These are phyloP conservation scores for Rhododendron ferrugineum DNA, from an alignment of 148 eudicot species.

Conservation along the genomic window DNA sequence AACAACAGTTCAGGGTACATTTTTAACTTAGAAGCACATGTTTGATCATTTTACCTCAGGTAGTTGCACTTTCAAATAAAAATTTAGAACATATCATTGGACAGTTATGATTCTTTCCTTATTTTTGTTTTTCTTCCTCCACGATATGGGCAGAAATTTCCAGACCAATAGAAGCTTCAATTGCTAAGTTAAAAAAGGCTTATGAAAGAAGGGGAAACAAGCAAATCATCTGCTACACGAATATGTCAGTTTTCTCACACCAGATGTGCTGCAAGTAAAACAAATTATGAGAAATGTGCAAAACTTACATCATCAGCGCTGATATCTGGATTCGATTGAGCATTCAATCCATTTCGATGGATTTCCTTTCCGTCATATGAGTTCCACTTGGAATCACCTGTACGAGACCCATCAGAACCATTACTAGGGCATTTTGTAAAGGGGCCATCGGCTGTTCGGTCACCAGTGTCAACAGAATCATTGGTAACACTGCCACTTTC, in stretches of 20 bases:
- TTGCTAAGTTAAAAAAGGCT: not conserved
- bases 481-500: conserved; percentile 58
- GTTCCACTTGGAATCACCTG: conserved; percentile 34
- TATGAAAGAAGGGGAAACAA: not conserved
- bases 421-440: conserved; percentile 35
- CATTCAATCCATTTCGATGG: conserved; percentile 49
- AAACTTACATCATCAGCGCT: conserved; percentile 64
- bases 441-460: conserved; percentile 43
- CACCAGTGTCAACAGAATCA: conserved; percentile 51
- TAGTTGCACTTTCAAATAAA: not conserved
- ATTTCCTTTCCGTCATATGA: conserved; percentile 44
- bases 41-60: not conserved
- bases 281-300: conserved; percentile 1
- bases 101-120: not conserved
- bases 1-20: not conserved
- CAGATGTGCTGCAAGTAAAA: conserved; percentile 2
- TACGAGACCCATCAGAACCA: conserved; percentile 45
- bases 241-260: too few relatives aligned
- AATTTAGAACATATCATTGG: not conserved
- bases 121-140: not conserved
- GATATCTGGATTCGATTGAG: conserved; percentile 41
- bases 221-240: not conserved
- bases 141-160: not conserved
- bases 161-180: not conserved
- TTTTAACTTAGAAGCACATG: not conserved